Evolutionary conservation across 2,329 filamentous ascomycete genomes (phyloP), one percentile per base, ranked within the genome.

Genomic region (Ascocoryne sarcoides): DNA sequence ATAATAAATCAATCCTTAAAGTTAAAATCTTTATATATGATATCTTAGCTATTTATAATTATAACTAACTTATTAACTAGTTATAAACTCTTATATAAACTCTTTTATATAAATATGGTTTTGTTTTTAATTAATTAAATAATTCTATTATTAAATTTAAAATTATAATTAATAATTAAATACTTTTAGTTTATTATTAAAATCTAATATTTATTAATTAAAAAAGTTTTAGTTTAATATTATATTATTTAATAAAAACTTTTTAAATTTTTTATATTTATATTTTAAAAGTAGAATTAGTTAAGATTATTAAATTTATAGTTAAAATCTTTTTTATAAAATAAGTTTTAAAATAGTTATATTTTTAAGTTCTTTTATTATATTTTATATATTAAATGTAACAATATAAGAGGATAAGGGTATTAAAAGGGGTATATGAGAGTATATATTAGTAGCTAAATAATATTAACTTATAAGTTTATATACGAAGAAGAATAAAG

Each of bases 211-310:
- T 18, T 15, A 17, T 8, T 18, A 4, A n/a, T 42, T 36, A 41
- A 42, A 47, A 17, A 50, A 45, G 2, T 40, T 8, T 12, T 37
- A 23, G 5, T 36, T 39, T 23, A 50, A 33, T 10, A 39, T 32
- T 1, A 33, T 45, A n/a, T 12, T 29, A 47, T 29, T 49, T 35
- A 1, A 37, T 32, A 14, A 45, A 47, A 5, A 33, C 39, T 35
- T 49, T 14, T 3, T 20, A 33, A 18, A 46, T 49, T 32, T 49
- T 28, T 20, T 31, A 29, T 15, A 46, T 10, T n/a, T 39, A 39
- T 3, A 42, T 21, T 2, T 38, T 30, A 14, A 21, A 28, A 5
- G 32, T n/a, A n/a, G n/a, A 5, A 0, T 2, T 2, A 3, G 31
- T 18, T 4, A 40, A 38, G 3, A 30, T 29, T 9, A 33, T 26